Evolutionary conservation across 768 basidiomycete genomes (phyloP).

Genomic region (Stropharia rugosoannulata): DNA sequence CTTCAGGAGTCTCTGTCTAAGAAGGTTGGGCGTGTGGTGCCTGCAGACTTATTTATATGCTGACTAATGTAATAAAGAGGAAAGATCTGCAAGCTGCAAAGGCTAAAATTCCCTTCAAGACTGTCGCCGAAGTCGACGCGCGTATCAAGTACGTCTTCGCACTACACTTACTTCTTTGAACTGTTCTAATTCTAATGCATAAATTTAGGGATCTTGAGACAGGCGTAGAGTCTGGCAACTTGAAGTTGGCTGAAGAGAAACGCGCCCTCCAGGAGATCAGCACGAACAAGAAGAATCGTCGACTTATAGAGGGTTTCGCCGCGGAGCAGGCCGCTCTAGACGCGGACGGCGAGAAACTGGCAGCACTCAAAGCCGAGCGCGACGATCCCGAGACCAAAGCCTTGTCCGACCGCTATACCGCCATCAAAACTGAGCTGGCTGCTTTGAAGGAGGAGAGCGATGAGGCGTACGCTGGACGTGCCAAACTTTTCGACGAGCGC

Average conservation of each 20-base stretch:
- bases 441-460: slow-evolving; percentile 84
- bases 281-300: slow-evolving; percentile 66
- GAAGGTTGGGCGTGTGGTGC: slow-evolving; percentile 52
- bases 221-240: slow-evolving; percentile 86
- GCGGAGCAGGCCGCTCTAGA: slow-evolving; percentile 80
- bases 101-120: slow-evolving; percentile 77
- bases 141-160: slow-evolving; percentile 69
- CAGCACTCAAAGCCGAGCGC: slow-evolving; percentile 77
- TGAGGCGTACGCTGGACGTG: slow-evolving; percentile 76
- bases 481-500: slow-evolving; percentile 86
- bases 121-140: slow-evolving; percentile 81
- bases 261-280: slow-evolving; percentile 90
- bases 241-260: slow-evolving; percentile 96
- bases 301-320: slow-evolving; percentile 79
- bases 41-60: slow-evolving; percentile 2
- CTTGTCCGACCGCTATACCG: slow-evolving; percentile 75
- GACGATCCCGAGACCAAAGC: slow-evolving; percentile 91
- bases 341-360: slow-evolving; percentile 67
- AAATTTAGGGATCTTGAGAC: slow-evolving; percentile 71
- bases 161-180: background rate
- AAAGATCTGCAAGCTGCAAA: slow-evolving; percentile 85
- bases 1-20: slow-evolving; percentile 78
- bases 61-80: slow-evolving; percentile 43
- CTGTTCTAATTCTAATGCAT: slow-evolving; percentile 8
- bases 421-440: slow-evolving; percentile 83